Evolutionary conservation across 129 eudicot species (phyloP).

Genomic region (Heracleum sosnowskyi): DNA sequence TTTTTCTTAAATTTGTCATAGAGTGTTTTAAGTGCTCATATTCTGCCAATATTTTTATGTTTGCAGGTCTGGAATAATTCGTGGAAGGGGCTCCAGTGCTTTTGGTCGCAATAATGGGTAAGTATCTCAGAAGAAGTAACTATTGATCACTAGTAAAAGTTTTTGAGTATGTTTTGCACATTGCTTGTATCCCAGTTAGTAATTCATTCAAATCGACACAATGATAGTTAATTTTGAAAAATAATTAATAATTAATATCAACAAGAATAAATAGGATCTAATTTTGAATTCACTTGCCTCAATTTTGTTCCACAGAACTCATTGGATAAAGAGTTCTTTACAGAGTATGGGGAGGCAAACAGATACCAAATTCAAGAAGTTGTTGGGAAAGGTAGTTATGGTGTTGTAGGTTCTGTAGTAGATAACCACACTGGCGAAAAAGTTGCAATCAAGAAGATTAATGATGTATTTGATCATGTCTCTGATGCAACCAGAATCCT

Average conservation of each 20-base stretch:
- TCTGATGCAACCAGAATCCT: too few relatives aligned
- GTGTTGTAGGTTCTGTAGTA: slow-evolving; percentile 75
- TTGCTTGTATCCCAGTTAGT: not conserved
- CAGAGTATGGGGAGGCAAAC: slow-evolving; percentile 80
- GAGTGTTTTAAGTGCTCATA: not conserved
- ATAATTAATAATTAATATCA: too few relatives aligned
- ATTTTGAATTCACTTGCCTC: too few relatives aligned
- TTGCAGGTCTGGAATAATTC: slow-evolving; percentile 58
- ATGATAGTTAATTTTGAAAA: not conserved
- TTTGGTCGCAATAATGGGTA: slow-evolving; percentile 44
- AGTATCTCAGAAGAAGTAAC: slow-evolving; percentile 6
- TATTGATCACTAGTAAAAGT: not conserved
- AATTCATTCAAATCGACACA: not conserved
- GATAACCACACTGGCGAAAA: slow-evolving; percentile 57
- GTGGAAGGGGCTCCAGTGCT: slow-evolving; percentile 40
- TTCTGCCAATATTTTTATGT: not conserved
- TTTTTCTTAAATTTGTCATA: not conserved
- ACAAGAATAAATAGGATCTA: too few relatives aligned
- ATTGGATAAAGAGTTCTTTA: too few relatives aligned
- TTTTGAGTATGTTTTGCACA: not conserved
- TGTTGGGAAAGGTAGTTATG: slow-evolving; percentile 85
- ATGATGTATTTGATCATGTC: too few relatives aligned
- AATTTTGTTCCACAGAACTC: too few relatives aligned
- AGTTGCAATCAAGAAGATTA: slow-evolving; percentile 71
- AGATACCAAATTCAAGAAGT: slow-evolving; percentile 84